Evolutionary conservation across 2,329 filamentous ascomycete genomes (phyloP).

Genomic region (Scedosporium boydii): DNA sequence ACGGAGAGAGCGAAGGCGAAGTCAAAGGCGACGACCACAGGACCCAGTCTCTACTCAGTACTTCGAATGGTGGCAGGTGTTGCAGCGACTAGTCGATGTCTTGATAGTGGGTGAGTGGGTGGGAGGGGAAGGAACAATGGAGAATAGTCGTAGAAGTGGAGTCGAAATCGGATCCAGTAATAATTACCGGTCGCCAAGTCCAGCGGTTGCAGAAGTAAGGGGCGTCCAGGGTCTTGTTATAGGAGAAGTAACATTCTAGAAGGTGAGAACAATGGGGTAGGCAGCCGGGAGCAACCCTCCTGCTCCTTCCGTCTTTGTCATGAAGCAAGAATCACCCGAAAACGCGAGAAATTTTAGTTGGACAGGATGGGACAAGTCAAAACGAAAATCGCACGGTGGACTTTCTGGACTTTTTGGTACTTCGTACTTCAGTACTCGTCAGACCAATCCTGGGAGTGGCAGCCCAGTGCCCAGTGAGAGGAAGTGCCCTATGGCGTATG

Average conservation of each 20-base stretch:
- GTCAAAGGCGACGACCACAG: background rate
- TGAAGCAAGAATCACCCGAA: background rate
- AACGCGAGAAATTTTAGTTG: background rate
- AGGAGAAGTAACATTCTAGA: constrained; percentile 7
- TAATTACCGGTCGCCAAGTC: constrained; percentile 1
- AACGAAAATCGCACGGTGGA: background rate
- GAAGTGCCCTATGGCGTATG: background rate
- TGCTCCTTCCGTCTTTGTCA: constrained; percentile 1
- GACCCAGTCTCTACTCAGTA: background rate
- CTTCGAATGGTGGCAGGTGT: background rate
- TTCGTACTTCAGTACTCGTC: background rate
- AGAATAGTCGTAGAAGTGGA: background rate
- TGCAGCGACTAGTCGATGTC: background rate
- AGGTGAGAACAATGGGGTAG: constrained; percentile 7
- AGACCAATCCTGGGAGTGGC: background rate
- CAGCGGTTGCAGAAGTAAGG: constrained; percentile 8
- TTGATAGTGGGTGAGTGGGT: background rate
- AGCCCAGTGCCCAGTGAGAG: background rate
- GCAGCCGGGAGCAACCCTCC: background rate
- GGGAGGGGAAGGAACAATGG: constrained; percentile 1
- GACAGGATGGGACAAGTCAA: background rate
- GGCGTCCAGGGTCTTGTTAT: constrained; percentile 3
- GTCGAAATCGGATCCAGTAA: background rate
- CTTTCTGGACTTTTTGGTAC: background rate
- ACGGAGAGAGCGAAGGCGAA: background rate